Base-by-base conservation (phyloP, 768 basidiomycete genomes). In the Mrakia gelida region DNA sequence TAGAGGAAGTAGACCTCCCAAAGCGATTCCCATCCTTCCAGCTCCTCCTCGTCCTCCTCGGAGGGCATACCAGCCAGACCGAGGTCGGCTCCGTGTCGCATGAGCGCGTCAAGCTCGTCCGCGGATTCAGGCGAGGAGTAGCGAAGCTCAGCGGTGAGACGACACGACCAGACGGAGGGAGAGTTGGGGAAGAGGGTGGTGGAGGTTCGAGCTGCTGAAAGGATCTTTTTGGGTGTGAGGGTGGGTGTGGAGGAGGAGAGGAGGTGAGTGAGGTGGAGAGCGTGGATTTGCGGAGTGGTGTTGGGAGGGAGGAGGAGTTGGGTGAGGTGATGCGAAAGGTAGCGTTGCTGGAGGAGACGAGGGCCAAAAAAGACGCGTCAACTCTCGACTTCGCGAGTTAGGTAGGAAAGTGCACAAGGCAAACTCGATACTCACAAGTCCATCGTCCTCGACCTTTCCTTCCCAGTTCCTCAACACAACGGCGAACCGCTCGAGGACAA, bases 241-340 rank as follows among this genome's bases (percentile, higher is more conserved):
- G 59, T 21, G 21, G 76, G 43, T 21, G 67, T 32, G 4, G 74
- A 62, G 11, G 62, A n/a, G 13, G 74, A 34, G 49, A 75, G 67
- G 34, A 79, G 75, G 38, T 54, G 28, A 21, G 32, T 32, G 28
- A 79, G 56, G 52, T 79, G 78, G 8, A 62, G 30, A 43, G 68
- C 32, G 65, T 79, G 78, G 61, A 79, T 68, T 9, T 18, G 30
- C 2, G 78, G 68, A 5, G 73, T 75, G n/a, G 74, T 79, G 56
- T 62, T 34, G 23, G 78, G 78, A 15, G 78, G 78, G 34, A 70
- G 28, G 43, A 79, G 78, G 16, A 79, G 73, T 21, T 56, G 56
- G 13, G n/a, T 21, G 41, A 75, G 67, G 61, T 75, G 68, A 21
- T 75, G 68, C 11, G 61, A 43, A 52, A 79, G 61, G 41, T 79